Conservation (phyloP, 1,284 basidiomycete species). For the Ganoderma sp. region DNA sequence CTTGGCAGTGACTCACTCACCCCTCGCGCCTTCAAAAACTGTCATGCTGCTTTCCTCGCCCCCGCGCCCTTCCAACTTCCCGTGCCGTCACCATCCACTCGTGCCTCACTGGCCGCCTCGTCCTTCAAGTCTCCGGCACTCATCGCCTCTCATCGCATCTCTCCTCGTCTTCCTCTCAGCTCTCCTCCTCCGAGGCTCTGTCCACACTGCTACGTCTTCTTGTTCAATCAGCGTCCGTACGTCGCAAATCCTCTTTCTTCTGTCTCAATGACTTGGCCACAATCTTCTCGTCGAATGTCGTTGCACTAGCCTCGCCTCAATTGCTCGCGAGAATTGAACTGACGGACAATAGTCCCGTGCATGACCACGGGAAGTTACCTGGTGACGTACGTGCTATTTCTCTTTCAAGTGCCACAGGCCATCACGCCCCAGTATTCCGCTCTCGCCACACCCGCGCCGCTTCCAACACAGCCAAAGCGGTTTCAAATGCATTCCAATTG, state of each 20-base stretch:
- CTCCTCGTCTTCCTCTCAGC: background rate
- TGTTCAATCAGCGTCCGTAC: background rate
- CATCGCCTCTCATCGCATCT: background rate
- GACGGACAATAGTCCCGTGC: background rate
- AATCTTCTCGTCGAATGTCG: background rate
- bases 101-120: background rate
- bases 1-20: too few relatives aligned
- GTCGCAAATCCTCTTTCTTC: background rate
- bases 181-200: background rate
- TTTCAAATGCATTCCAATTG: background rate
- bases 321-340: background rate
- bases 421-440: background rate
- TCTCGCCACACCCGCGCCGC: background rate
- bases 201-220: background rate
- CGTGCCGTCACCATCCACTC: background rate
- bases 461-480: background rate
- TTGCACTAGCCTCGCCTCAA: background rate
- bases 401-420: background rate
- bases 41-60: background rate
- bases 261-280: background rate
- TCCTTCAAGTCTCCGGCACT: background rate
- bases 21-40: too few relatives aligned
- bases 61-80: background rate
- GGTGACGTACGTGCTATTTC: background rate
- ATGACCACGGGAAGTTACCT: background rate